Evolutionary conservation across 176 grass and related monocot genomes (phyloP).

Genomic region (Oropetium thomaeum): DNA sequence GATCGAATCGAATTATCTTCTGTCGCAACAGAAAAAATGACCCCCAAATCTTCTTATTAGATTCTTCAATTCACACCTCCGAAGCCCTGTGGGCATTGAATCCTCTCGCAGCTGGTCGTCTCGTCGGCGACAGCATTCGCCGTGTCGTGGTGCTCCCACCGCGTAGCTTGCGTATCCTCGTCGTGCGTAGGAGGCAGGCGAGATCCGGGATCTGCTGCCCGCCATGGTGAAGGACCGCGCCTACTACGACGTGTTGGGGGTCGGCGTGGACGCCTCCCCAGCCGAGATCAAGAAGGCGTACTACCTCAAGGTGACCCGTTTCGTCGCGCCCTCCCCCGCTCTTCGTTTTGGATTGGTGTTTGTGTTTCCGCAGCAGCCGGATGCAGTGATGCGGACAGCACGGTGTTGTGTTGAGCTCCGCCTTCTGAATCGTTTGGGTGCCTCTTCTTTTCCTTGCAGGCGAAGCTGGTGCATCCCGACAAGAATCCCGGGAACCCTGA

Average conservation of each 20-base stretch:
- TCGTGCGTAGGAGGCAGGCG: background rate
- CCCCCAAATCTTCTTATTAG: background rate
- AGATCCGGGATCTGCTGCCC: constrained; percentile 25
- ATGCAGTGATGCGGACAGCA: background rate
- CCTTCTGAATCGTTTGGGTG: background rate
- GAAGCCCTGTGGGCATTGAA: background rate
- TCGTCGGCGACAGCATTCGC: background rate
- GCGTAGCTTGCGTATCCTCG: background rate
- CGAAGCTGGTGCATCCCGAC: constrained; percentile 85
- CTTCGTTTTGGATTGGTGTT: background rate
- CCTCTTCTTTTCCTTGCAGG: constrained; percentile 49
- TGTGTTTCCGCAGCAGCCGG: background rate
- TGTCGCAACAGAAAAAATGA: background rate
- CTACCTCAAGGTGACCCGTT: constrained; percentile 63
- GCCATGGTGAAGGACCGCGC: constrained; percentile 88
- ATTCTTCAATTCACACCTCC: background rate
- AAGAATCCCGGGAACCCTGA: constrained; percentile 90
- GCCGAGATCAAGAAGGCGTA: constrained; percentile 99
- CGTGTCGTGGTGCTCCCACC: background rate
- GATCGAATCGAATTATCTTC: background rate
- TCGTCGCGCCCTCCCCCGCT: background rate
- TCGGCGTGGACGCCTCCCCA: constrained; percentile 71
- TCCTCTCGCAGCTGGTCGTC: background rate
- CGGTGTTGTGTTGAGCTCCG: background rate
- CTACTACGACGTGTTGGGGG: constrained; percentile 76